phyloP scores from a whole-genome alignment of 177 flowering plant genomes.

The Vitis hybrid region DNA sequence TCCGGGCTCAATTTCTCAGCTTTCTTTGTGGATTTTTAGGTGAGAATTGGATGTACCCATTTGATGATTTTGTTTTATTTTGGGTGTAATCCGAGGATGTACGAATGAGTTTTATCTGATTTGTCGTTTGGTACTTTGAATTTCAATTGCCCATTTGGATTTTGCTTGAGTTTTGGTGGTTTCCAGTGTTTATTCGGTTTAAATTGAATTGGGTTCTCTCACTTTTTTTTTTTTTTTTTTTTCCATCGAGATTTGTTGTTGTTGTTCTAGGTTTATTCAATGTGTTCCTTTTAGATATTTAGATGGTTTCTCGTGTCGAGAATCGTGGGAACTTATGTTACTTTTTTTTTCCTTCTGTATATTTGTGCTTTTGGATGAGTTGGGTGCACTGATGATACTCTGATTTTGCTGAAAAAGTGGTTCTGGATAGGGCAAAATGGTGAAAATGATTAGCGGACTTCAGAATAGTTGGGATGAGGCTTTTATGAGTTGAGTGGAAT shows the following conservation, averaged over 20 bases:
- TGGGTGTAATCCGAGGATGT: neutral
- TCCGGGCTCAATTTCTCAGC: neutral
- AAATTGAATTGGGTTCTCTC: neutral
- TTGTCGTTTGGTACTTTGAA: neutral
- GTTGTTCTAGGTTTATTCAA: neutral
- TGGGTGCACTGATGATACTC: neutral
- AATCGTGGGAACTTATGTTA: neutral
- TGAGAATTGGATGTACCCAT: slow-evolving; percentile 5
- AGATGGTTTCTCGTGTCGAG: neutral
- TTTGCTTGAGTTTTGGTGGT: slow-evolving; percentile 2
- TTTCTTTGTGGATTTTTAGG: slow-evolving; percentile 11
- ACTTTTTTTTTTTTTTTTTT: neutral
- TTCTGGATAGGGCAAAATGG: neutral
- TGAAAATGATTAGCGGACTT: neutral
- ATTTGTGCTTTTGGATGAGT: neutral
- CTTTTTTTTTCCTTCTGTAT: neutral
- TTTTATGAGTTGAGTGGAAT: neutral
- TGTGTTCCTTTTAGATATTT: neutral
- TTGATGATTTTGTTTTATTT: neutral
- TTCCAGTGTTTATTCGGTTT: neutral
- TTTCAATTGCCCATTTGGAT: neutral
- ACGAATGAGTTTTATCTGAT: neutral
- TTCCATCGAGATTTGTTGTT: neutral
- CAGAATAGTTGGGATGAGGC: no score
- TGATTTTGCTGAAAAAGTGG: neutral